Conservation (phyloP, 106 monocot species). For the Chionographis japonica region DNA sequence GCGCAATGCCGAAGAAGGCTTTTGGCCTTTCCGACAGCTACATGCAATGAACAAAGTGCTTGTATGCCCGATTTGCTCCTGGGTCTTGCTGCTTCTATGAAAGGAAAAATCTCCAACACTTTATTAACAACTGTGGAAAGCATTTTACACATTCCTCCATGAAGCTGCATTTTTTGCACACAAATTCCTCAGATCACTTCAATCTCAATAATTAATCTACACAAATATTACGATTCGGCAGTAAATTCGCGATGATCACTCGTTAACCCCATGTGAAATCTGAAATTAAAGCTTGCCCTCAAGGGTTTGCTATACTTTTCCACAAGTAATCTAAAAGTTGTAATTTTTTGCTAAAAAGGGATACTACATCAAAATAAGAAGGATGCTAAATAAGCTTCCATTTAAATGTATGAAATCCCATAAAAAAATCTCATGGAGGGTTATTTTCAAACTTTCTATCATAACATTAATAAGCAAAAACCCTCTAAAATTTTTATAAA, state of each 20-base stretch:
- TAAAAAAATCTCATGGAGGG: too few relatives aligned
- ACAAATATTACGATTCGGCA: not conserved
- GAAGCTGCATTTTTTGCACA: slow-evolving; percentile 42
- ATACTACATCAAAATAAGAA: too few relatives aligned
- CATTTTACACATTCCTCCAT: slow-evolving; percentile 66
- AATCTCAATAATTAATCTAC: not conserved
- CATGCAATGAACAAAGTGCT: slow-evolving; percentile 65
- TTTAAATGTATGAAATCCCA: too few relatives aligned
- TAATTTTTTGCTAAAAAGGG: too few relatives aligned
- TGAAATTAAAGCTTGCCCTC: too few relatives aligned
- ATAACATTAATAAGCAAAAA: too few relatives aligned
- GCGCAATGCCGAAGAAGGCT: slow-evolving; percentile 79
- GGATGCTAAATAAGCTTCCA: too few relatives aligned
- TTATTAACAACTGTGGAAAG: slow-evolving; percentile 54
- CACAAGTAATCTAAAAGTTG: too few relatives aligned
- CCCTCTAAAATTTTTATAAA: not conserved
- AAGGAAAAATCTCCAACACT: slow-evolving; percentile 61
- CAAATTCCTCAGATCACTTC: not conserved
- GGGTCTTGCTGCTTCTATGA: slow-evolving; percentile 61
- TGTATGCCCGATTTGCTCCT: slow-evolving; percentile 80
- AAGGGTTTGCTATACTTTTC: too few relatives aligned
- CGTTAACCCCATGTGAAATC: too few relatives aligned
- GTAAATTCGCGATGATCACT: too few relatives aligned
- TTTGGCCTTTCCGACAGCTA: slow-evolving; percentile 69
- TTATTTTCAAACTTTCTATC: not conserved